Percentiles rank a stretch among this genome's conserved stretches.
Conservation (phyloP, 2,329 filamentous ascomycete genomes). For the Nannizzia gypsea region DNA sequence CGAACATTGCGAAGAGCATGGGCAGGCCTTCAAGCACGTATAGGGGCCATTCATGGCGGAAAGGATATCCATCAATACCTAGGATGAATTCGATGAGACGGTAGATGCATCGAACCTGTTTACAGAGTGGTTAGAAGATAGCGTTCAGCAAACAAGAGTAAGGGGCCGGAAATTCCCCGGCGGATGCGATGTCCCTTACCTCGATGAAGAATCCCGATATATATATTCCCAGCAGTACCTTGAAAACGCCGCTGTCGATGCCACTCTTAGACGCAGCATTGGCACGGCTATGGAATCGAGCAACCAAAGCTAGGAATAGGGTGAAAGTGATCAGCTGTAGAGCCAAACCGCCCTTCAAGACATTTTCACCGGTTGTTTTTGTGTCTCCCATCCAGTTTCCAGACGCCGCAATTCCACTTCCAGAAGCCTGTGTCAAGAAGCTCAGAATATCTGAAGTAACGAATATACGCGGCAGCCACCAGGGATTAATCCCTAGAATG, state of each 20-base stretch:
- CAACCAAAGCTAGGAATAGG: constrained; percentile 32
- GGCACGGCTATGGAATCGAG: constrained; percentile 29
- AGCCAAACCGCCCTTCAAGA: constrained; percentile 34
- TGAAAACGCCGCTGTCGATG: constrained; percentile 27
- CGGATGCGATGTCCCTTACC: constrained; percentile 24
- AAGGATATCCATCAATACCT: constrained; percentile 41
- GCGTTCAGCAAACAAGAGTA: not conserved
- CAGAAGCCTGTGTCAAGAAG: constrained; percentile 37
- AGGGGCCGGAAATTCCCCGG: not conserved
- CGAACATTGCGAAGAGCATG: constrained; percentile 18
- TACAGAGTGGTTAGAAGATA: not conserved
- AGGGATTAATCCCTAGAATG: constrained; percentile 29
- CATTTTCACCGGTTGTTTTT: constrained; percentile 30
- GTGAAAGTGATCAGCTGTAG: constrained; percentile 34
- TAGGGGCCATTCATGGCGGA: constrained; percentile 43
- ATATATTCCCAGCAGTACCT: constrained; percentile 34
- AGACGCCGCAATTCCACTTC: constrained; percentile 34
- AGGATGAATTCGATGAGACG: constrained; percentile 44
- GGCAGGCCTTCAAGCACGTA: constrained; percentile 43
- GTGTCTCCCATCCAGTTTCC: constrained; percentile 33
- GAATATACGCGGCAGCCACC: constrained; percentile 37
- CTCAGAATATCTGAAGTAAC: constrained; percentile 37
- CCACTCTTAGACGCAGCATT: constrained; percentile 13
- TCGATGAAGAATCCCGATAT: constrained; percentile 37
- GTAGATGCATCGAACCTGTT: constrained; percentile 41